These are phyloP conservation scores for Lecanoromycetidae sp. DNA, from an alignment of 2,329 filamentous ascomycete species.

Conservation along the genomic window DNA sequence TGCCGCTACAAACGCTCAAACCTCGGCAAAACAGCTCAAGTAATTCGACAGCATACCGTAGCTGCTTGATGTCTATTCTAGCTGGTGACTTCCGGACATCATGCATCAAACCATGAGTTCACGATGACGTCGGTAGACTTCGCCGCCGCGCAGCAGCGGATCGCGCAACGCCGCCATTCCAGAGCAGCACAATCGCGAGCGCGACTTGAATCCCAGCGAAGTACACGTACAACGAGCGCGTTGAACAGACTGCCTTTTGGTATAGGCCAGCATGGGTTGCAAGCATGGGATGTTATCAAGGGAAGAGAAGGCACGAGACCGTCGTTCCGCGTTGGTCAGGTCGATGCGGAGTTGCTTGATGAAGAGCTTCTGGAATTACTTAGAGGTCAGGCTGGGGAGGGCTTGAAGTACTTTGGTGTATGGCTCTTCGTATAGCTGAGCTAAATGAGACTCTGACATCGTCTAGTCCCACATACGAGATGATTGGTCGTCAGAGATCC, in stretches of 20 bases:
- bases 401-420: slow-evolving; percentile 72
- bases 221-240: slow-evolving; percentile 32
- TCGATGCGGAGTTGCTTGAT: slow-evolving; percentile 89
- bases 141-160: slow-evolving; percentile 76
- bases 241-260: slow-evolving; percentile 31
- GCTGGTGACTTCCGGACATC: too few species aligned
- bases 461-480: slow-evolving; percentile 54
- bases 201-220: slow-evolving; percentile 37
- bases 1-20: slow-evolving; percentile 1
- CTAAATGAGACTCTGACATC: too few species aligned
- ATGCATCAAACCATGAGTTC: neutral
- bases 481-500: slow-evolving; percentile 78
- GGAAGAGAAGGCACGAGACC: slow-evolving; percentile 69
- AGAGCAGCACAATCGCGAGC: slow-evolving; percentile 56
- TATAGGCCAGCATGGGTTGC: slow-evolving; percentile 33
- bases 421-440: too few species aligned
- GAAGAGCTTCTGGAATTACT: slow-evolving; percentile 82
- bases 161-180: slow-evolving; percentile 65
- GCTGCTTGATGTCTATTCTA: neutral
- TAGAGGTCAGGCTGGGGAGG: slow-evolving; percentile 75
- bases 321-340: slow-evolving; percentile 85
- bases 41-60: neutral
- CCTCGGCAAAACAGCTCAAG: neutral
- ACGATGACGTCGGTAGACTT: slow-evolving; percentile 55
- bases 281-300: slow-evolving; percentile 58